Percentiles rank a stretch among this genome's conserved stretches.
Conservation (phyloP, 768 basidiomycete genomes). For the Rhodotorula graminis region DNA sequence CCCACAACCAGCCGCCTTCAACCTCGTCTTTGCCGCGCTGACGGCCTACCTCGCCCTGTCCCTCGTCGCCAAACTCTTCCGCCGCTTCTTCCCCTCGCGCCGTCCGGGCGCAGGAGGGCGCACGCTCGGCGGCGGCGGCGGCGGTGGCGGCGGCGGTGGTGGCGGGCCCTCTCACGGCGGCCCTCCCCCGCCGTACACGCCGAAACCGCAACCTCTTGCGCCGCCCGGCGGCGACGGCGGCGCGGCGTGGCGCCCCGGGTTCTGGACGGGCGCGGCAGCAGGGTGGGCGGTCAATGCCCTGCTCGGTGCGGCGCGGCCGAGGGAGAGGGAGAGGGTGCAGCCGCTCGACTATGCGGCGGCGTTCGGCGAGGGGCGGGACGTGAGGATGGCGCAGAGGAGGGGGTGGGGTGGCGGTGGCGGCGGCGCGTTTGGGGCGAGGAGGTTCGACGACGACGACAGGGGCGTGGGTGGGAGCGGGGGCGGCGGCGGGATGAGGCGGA, state of each 20-base stretch:
- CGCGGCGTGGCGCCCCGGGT: slow-evolving; percentile 61
- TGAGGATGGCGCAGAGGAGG: slow-evolving; percentile 51
- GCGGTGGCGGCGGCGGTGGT: not conserved
- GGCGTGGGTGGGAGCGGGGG: slow-evolving; percentile 12
- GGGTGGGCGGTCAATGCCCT: slow-evolving; percentile 55
- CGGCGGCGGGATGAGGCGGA: slow-evolving; percentile 56
- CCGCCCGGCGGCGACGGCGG: slow-evolving; percentile 34
- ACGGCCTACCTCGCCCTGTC: slow-evolving; percentile 2
- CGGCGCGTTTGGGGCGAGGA: not conserved
- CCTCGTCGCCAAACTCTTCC: not conserved
- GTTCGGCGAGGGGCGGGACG: not conserved
- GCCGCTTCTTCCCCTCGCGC: not conserved
- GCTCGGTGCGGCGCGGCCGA: not conserved
- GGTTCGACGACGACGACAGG: slow-evolving; percentile 29
- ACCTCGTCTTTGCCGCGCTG: slow-evolving; percentile 5
- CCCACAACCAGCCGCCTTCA: slow-evolving; percentile 2
- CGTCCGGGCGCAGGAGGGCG: not conserved
- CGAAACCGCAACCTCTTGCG: not conserved
- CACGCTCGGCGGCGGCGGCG: not conserved
- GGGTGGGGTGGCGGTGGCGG: slow-evolving; percentile 35
- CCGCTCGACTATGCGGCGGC: slow-evolving; percentile 43
- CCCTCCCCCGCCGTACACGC: slow-evolving; percentile 52
- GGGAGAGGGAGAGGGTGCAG: slow-evolving; percentile 33
- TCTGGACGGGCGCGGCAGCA: slow-evolving; percentile 75
- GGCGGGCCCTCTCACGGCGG: slow-evolving; percentile 51